phyloP scores from a whole-genome alignment of 768 basidiomycete genomes.

The Mrakia frigida region DNA sequence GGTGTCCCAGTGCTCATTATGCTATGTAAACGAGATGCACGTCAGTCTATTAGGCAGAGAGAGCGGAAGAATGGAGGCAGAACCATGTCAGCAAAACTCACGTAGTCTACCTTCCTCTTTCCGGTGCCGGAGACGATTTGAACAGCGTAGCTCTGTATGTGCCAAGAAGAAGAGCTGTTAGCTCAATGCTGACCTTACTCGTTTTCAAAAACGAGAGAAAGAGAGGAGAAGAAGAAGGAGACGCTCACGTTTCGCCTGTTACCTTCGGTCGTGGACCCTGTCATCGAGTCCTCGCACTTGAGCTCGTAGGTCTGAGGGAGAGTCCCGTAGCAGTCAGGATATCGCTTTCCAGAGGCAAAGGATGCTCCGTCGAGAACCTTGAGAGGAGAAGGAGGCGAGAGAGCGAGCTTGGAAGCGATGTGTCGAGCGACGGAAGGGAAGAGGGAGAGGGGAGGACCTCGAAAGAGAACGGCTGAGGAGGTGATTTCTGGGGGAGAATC shows the following conservation, averaged over 20 bases:
- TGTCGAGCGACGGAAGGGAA: neutral
- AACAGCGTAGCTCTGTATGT: too few species aligned
- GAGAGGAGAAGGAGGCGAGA: neutral
- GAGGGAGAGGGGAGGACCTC: neutral
- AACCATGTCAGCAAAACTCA: too few species aligned
- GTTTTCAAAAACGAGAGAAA: too few species aligned
- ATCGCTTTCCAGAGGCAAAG: neutral
- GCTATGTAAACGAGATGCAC: too few species aligned
- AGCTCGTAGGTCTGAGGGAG: neutral
- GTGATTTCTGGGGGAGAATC: neutral
- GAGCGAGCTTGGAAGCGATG: neutral
- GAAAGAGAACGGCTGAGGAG: neutral
- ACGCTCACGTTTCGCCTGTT: neutral
- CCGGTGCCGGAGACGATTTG: too few species aligned
- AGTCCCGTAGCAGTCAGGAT: neutral
- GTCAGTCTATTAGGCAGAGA: too few species aligned
- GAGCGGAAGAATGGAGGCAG: too few species aligned
- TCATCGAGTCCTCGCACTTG: neutral
- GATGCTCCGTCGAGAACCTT: neutral
- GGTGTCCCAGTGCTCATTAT: too few species aligned
- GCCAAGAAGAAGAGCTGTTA: too few species aligned
- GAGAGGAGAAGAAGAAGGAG: too few species aligned
- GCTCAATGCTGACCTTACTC: too few species aligned
- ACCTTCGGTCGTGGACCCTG: neutral
- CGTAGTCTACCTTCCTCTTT: too few species aligned